Base-by-base conservation (phyloP, 2,329 filamentous ascomycete genomes). In the Talaromyces piceae region DNA sequence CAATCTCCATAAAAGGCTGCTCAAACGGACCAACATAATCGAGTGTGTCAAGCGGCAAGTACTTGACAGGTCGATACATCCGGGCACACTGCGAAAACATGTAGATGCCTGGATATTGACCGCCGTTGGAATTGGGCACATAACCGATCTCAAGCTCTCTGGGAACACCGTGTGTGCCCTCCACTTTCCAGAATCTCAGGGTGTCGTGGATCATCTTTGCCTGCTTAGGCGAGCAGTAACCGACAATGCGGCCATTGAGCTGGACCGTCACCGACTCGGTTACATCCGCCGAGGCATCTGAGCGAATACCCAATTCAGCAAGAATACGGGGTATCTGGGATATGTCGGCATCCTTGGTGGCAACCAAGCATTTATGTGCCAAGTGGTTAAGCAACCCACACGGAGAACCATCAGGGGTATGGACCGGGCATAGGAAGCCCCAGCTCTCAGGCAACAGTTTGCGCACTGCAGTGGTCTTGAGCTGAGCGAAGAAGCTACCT, bases 1-100 rank as follows among this genome's bases (percentile, higher is more conserved):
- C 91, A 65, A 98, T 95, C 45, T 90, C 90, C 91, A 98, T 96
- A 75, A 93, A 97, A 0, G 91, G 91, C 72, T 98, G 93, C 71
- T 98, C 93, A 58, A 94, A 88, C 0, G 93, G 87, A 8, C 93
- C 93, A 28, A 98, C 87, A 56, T 82, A 90, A 70, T 98, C 93
- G 60, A 87, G 77, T 66, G 87, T 88, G 54, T 88, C 87, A 3
- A 95, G 77, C 3, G 91, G 86, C 25, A 98, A 78, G 65, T 97
- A 95, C 69, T 91, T 95, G 61, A 94, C 88, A 1, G 91, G 91
- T 54, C 93, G 80, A 53, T 91, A 81, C 89, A 98, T 94, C 64
- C 88, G 79, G 11, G 93, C 82, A 3, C 89, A 78, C 49, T 88
- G 81, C 2, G 91, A 93, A 58, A 90, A 88, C 80, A 98, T 88